phyloP scores from a whole-genome alignment of 306 rosid species.

The Luffa aegyptiaca region DNA sequence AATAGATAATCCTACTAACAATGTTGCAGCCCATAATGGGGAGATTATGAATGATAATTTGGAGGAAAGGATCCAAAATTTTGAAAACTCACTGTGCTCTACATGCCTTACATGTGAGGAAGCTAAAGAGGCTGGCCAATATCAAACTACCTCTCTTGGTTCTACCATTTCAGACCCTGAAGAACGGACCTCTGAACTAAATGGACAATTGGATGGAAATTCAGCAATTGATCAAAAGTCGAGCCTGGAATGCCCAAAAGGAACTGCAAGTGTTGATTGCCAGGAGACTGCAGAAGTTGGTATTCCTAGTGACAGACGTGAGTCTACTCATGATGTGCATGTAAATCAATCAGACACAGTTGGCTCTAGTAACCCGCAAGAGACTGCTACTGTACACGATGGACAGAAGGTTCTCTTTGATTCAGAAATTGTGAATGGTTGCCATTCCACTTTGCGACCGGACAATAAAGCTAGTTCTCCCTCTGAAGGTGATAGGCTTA shows the following conservation, averaged over 20 bases:
- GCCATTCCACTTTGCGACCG: neutral
- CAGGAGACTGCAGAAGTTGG: slow-evolving; percentile 16
- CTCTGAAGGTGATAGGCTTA: neutral
- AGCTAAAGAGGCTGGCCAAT: slow-evolving; percentile 12
- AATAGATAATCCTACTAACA: neutral
- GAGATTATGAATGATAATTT: slow-evolving; percentile 13
- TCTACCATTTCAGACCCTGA: slow-evolving; percentile 13
- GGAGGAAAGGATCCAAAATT: slow-evolving; percentile 20
- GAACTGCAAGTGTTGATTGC: slow-evolving; percentile 12
- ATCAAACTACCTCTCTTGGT: slow-evolving; percentile 15
- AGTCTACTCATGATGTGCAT: slow-evolving; percentile 18
- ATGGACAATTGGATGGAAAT: slow-evolving; percentile 11
- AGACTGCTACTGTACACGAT: neutral
- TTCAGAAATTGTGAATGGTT: slow-evolving; percentile 11
- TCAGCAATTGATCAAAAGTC: slow-evolving; percentile 4
- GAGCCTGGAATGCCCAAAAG: slow-evolving; percentile 1
- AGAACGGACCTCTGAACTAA: slow-evolving; percentile 13
- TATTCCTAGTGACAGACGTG: slow-evolving; percentile 1
- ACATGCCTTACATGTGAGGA: slow-evolving; percentile 15
- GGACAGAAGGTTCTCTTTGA: slow-evolving; percentile 14
- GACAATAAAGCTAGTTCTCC: neutral
- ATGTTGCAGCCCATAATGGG: neutral
- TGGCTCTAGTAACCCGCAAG: slow-evolving; percentile 11
- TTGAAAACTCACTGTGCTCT: slow-evolving; percentile 12
- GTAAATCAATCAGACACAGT: slow-evolving; percentile 13